Evolutionary conservation across 768 basidiomycete genomes (phyloP), one percentile per base, ranked within the genome.

Genomic region (Termitomyces heimii): DNA sequence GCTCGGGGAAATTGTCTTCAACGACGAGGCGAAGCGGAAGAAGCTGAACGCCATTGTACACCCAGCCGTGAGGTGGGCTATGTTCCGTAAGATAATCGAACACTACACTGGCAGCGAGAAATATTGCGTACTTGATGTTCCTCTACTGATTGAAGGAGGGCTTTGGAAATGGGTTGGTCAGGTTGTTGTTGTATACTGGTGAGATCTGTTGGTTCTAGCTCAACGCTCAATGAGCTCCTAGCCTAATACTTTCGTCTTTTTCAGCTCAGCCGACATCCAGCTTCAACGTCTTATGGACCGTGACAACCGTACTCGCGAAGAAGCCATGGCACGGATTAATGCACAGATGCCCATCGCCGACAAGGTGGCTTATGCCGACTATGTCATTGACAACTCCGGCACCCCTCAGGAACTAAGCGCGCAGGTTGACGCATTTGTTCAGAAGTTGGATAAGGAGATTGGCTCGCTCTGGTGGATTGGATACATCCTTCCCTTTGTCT

Each of bases 181-280:
- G 60, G 85, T 98, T 24, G 78, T 94, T 3, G 86, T 99, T 10
- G 94, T 97, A 5, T 95, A 93, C 67, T 97, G 94, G 96, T 97
- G 54, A 50, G 82, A 48, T 52, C 40, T 47, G 37, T 49, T 55
- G 22, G 39, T 35, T 43, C 32, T 22, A 22, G 3, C 22, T 40
- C n/a, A 24, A 24, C 16, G 44, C 24, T 24, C 32, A n/a, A n/a
- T n/a, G n/a, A n/a, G n/a, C n/a, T n/a, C 31, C 16, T 22, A 34
- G 20, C 42, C 49, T 58, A 29, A 45, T 14, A 31, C 26, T 48
- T 43, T 42, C 18, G 4, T 16, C 5, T 26, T 28, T 31, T 44
- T 22, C 46, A 62, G 62, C 55, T 62, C 62, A n/a, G 43, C 85
- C 2, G 85, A 89, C 53, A 75, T 94, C 0, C 96, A 99, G 65